phyloP scores from a whole-genome alignment of 2,329 filamentous ascomycete species.

The Xenoacremonium recifei region DNA sequence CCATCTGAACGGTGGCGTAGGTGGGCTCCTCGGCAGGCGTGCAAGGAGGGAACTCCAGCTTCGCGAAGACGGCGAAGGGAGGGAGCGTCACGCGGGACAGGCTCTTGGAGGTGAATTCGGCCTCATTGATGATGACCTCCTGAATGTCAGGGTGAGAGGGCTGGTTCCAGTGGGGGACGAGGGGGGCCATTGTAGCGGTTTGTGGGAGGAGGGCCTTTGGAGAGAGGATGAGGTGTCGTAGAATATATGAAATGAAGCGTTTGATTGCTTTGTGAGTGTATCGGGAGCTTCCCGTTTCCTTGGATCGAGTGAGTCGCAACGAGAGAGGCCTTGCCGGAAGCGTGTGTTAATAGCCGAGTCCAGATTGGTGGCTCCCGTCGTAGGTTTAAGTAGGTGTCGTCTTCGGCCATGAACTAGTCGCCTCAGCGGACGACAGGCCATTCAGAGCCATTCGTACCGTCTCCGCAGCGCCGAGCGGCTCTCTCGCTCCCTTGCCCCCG shows the following conservation, averaged over 20 bases:
- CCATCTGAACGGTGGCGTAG: constrained; percentile 64
- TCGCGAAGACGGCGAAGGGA: constrained; percentile 65
- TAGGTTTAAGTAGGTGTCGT: no score
- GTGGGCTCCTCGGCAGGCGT: constrained; percentile 53
- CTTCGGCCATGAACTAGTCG: no score
- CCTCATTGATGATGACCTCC: constrained; percentile 52
- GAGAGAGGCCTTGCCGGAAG: no score
- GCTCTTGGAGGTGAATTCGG: constrained; percentile 59
- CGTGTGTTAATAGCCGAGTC: no score
- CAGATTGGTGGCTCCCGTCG: no score
- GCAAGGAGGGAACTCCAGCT: constrained; percentile 63
- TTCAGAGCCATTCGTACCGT: background rate
- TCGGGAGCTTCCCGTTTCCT: no score
- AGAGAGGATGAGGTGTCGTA: no score
- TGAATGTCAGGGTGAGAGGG: constrained; percentile 60
- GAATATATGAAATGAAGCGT: no score
- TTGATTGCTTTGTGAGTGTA: no score
- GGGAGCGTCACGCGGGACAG: constrained; percentile 54
- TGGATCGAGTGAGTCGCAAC: no score
- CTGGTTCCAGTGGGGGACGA: constrained; percentile 58
- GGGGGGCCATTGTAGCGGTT: constrained; percentile 47
- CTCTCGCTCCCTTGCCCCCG: no score
- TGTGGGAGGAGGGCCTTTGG: background rate
- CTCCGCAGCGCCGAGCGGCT: background rate
- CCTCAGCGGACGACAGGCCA: no score